These are phyloP conservation scores for Lagerstroemia speciosa DNA, from an alignment of 345 rosid genomes.

Conservation along the genomic window DNA sequence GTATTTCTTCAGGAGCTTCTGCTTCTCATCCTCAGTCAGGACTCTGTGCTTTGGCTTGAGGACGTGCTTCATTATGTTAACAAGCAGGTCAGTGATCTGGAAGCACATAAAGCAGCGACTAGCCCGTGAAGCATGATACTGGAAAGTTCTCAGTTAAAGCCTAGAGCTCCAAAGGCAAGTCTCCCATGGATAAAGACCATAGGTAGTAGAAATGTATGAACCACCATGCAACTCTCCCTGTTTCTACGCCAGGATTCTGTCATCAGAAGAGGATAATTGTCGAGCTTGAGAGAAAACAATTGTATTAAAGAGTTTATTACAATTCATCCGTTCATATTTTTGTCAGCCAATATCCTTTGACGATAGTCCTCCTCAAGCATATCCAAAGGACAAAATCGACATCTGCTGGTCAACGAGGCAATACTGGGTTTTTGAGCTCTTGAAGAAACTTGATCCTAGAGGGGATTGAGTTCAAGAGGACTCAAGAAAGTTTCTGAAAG, in stretches of 20 bases:
- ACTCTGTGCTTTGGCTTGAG: slow-evolving; percentile 64
- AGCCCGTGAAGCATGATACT: slow-evolving; percentile 2
- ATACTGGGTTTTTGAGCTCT: neutral
- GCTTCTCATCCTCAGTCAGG: slow-evolving; percentile 53
- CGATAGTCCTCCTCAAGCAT: neutral
- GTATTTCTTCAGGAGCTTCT: slow-evolving; percentile 48
- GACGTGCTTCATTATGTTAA: slow-evolving; percentile 75
- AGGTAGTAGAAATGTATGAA: neutral
- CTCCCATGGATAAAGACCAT: neutral
- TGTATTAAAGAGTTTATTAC: neutral
- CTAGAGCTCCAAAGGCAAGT: neutral
- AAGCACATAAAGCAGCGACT: slow-evolving; percentile 10
- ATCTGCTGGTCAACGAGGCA: neutral
- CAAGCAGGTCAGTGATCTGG: slow-evolving; percentile 67
- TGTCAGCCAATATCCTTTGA: neutral
- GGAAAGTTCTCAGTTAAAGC: neutral
- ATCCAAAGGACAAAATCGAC: neutral
- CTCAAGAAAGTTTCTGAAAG: no score
- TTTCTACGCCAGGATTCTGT: neutral
- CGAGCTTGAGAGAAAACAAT: neutral
- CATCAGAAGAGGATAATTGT: neutral
- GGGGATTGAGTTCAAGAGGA: no score
- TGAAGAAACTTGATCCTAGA: neutral
- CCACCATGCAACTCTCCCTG: neutral
- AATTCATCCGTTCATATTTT: neutral